phyloP scores from a whole-genome alignment of 768 basidiomycete species.

The Nidularia pulvinata region DNA sequence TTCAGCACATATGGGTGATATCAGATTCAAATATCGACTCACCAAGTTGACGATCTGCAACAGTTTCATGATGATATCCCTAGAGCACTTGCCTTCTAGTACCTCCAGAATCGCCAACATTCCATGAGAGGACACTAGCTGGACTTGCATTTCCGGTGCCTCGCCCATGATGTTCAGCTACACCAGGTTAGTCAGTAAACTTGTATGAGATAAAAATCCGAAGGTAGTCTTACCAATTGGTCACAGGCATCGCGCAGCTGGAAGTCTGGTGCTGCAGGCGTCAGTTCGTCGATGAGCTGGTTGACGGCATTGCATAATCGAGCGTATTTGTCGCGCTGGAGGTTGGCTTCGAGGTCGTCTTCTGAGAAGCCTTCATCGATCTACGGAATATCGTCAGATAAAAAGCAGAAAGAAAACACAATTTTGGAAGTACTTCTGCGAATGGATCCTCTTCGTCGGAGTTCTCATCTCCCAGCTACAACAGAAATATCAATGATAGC shows the following conservation, averaged over 20 bases:
- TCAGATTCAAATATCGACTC: slow-evolving; percentile 12
- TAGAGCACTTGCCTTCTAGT: slow-evolving; percentile 81
- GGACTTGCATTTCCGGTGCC: slow-evolving; percentile 82
- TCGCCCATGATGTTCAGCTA: slow-evolving; percentile 79
- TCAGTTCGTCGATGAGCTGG: slow-evolving; percentile 85
- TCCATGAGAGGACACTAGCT: slow-evolving; percentile 91
- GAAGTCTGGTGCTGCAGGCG: slow-evolving; percentile 79
- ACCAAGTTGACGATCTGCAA: slow-evolving; percentile 92
- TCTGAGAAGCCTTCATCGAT: slow-evolving; percentile 94
- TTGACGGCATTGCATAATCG: slow-evolving; percentile 80
- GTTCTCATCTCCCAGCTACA: slow-evolving; percentile 77
- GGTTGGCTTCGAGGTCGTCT: slow-evolving; percentile 89
- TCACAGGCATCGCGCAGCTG: slow-evolving; percentile 85
- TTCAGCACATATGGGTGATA: slow-evolving; percentile 28
- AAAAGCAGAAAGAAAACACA: background rate
- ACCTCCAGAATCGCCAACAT: slow-evolving; percentile 96
- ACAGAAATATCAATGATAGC: slow-evolving; percentile 2
- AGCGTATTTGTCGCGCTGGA: slow-evolving; percentile 93
- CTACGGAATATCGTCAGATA: slow-evolving; percentile 28
- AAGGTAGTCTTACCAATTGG: slow-evolving; percentile 65
- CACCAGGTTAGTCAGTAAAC: slow-evolving; percentile 4
- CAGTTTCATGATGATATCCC: slow-evolving; percentile 85
- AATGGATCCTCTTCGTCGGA: slow-evolving; percentile 96
- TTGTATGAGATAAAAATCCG: background rate
- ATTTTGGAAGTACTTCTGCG: slow-evolving; percentile 61